Conservation (phyloP, 169 alveolate species). For the Eimeria praecox region DNA sequence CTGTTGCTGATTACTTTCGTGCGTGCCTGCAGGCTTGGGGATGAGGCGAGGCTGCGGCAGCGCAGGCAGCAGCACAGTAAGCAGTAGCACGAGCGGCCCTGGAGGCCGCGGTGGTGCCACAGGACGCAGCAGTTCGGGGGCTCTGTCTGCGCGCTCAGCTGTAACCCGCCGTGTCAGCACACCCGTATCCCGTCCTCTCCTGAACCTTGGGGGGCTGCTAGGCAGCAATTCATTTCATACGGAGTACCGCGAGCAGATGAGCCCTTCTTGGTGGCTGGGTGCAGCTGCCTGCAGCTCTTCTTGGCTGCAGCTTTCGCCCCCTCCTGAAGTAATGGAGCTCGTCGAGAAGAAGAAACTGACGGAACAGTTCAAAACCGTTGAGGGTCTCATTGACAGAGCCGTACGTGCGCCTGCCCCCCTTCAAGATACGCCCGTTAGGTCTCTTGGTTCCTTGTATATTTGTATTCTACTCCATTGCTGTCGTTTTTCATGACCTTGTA, state of each 20-base stretch:
- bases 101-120: slow-evolving; percentile 57
- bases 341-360: slow-evolving; percentile 80
- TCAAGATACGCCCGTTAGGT: neutral
- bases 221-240: slow-evolving; percentile 62
- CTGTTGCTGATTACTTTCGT: neutral
- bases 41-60: slow-evolving; percentile 67
- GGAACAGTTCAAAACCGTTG: slow-evolving; percentile 78
- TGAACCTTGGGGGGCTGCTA: slow-evolving; percentile 49
- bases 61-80: slow-evolving; percentile 75
- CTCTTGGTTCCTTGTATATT: neutral
- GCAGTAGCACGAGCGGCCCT: slow-evolving; percentile 74
- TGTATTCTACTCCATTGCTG: neutral
- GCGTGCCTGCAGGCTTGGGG: slow-evolving; percentile 19
- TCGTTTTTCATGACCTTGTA: neutral
- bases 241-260: slow-evolving; percentile 78
- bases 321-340: slow-evolving; percentile 78
- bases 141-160: slow-evolving; percentile 41
- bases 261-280: slow-evolving; percentile 80
- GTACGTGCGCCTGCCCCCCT: slow-evolving; percentile 8
- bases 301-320: slow-evolving; percentile 74
- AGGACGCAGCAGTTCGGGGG: slow-evolving; percentile 61
- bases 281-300: slow-evolving; percentile 75
- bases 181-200: slow-evolving; percentile 44
- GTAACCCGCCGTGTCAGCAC: slow-evolving; percentile 57
- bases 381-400: slow-evolving; percentile 81